Percentiles rank a stretch among this genome's conserved stretches.
Evolutionary conservation across 208 protist species (phyloP).

Genomic region (Wallacemonas sp.): DNA sequence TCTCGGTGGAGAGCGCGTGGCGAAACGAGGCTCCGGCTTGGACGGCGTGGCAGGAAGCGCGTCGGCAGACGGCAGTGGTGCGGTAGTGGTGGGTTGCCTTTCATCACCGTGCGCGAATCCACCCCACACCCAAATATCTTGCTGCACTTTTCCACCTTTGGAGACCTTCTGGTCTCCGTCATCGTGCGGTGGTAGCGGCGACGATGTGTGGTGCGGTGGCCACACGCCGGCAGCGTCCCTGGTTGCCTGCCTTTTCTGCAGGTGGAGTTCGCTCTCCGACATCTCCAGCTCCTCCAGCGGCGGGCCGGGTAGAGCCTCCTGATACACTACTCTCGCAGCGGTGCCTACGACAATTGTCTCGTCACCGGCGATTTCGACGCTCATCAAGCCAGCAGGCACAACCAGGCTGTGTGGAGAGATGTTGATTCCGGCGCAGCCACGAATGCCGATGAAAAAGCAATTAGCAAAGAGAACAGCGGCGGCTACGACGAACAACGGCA

Average conservation of each 20-base stretch:
- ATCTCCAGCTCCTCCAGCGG: background rate
- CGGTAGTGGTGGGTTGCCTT: background rate
- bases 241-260: background rate
- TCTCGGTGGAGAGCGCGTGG: background rate
- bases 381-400: background rate
- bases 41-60: too few species aligned
- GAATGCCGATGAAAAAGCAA: background rate
- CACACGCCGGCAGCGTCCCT: background rate
- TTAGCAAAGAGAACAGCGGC: background rate
- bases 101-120: background rate
- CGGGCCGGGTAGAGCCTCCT: constrained; percentile 1
- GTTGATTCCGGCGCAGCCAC: background rate
- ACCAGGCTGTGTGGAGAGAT: background rate
- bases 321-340: background rate
- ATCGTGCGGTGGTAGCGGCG: too few species aligned
- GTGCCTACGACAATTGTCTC: background rate
- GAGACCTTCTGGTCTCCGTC: too few species aligned
- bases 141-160: background rate
- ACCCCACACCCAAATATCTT: constrained; percentile 3
- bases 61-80: too few species aligned
- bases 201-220: too few species aligned
- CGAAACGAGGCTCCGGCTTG: background rate
- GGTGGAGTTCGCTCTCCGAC: background rate
- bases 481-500: background rate
- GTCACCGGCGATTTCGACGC: background rate